Percentiles rank a stretch among this genome's conserved stretches.
Evolutionary conservation across 2,329 filamentous ascomycete species (phyloP).

Genomic region (Aspergillus niger): DNA sequence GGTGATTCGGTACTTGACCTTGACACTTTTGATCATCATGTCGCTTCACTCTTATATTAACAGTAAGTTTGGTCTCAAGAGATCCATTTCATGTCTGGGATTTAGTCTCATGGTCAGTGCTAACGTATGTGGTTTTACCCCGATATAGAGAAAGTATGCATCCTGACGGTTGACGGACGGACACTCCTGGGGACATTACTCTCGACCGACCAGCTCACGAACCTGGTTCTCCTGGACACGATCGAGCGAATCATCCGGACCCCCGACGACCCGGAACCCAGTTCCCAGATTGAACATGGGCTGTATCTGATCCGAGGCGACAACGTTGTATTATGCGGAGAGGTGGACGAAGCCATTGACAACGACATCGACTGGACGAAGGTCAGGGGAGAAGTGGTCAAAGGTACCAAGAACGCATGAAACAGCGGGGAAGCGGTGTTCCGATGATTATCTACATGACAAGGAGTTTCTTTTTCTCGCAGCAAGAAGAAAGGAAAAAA

Average conservation of each 20-base stretch:
- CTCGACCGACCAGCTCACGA: conserved; percentile 88
- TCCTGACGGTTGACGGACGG: conserved; percentile 89
- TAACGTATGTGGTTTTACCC: background rate
- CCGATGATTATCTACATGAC: background rate
- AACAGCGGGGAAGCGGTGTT: background rate
- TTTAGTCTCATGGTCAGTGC: background rate
- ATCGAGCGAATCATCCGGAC: conserved; percentile 88
- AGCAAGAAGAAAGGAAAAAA: background rate
- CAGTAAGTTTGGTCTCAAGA: conserved; percentile 44
- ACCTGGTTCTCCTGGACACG: conserved; percentile 81
- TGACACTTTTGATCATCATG: conserved; percentile 40
- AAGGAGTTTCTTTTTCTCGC: background rate
- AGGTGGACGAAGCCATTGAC: conserved; percentile 88
- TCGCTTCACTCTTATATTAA: conserved; percentile 58
- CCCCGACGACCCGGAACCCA: conserved; percentile 78
- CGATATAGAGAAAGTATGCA: conserved; percentile 77
- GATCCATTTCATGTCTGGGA: background rate
- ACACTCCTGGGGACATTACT: conserved; percentile 80
- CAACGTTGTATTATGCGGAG: conserved; percentile 86
- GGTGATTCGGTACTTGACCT: background rate
- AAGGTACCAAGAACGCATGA: conserved; percentile 76
- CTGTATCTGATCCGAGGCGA: conserved; percentile 92
- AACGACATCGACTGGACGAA: conserved; percentile 88
- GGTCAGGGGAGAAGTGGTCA: conserved; percentile 81
- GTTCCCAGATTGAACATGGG: conserved; percentile 77